Base-by-base conservation (phyloP, 2,329 filamentous ascomycete genomes). In the Aplosporella prunicola region DNA sequence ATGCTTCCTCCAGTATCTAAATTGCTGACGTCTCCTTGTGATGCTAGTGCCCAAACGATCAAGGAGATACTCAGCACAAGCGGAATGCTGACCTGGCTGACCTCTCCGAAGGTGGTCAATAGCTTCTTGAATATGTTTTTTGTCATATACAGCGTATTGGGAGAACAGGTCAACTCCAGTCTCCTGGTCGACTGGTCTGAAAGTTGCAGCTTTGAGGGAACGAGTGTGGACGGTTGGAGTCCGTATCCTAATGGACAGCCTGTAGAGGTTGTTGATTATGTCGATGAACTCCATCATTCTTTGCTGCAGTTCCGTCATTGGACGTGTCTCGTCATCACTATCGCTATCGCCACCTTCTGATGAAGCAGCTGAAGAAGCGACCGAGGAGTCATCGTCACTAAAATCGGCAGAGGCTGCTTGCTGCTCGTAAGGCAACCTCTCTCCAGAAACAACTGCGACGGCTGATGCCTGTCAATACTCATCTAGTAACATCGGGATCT, bases 181-280 rank as follows among this genome's bases (percentile, higher is more conserved):
- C 5, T 59, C 54, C 5, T 52, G 50, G 41, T 58, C 56, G 32
- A 51, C 53, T n/a, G 51, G 53, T 13, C 45, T 47, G 22, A 52
- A 60, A 4, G 56, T 51, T 9, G 56, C 49, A 11, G 56, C 57
- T 40, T 52, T 59, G 9, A 59, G 46, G 10, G 56, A 57, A 22
- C 56, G 52, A 13, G 50, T 53, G 15, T 51, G 48, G 22, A 60
- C 44, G 2, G 52, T 57, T 0, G 57, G 56, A 5, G 49, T 51
- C 29, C 57, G 48, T 32, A 60, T 60, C 16, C 57, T 51, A 9
- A 60, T 53, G 27, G 55, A 57, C 3, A 60, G 47, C 31, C 56
- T 58, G 43, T 60, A 60, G 3, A 60, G 47, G 22, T 58, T 57
- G 41, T 60, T 51, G 30, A 60, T 47, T 7, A 60, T 58, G 29